A percentile compares a stretch with the other conserved stretches of the same genome.
Conservation (phyloP, 768 basidiomycete genomes). For the Postia placenta region DNA sequence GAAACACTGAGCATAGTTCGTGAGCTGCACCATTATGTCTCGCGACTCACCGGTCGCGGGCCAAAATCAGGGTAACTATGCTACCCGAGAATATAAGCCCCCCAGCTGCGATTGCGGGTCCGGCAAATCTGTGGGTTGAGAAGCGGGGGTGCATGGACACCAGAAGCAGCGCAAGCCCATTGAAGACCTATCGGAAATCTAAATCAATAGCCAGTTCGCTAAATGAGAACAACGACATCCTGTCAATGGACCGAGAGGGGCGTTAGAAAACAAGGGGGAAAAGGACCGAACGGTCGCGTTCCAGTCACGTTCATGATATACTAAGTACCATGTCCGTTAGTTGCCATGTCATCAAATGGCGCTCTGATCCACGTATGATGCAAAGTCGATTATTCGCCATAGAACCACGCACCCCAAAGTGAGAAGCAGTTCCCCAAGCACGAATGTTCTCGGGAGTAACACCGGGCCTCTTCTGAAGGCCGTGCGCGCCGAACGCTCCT, state of each 20-base stretch:
- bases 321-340: background rate
- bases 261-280: background rate
- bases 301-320: too few species aligned
- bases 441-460: slow-evolving; percentile 46
- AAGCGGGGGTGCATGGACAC: slow-evolving; percentile 62
- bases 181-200: slow-evolving; percentile 57
- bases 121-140: slow-evolving; percentile 54
- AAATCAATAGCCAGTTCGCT: too few species aligned
- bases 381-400: background rate
- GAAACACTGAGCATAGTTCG: too few species aligned
- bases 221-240: too few species aligned
- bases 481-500: slow-evolving; percentile 70
- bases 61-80: slow-evolving; percentile 50
- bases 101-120: slow-evolving; percentile 58
- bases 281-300: too few species aligned
- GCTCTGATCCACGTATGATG: background rate
- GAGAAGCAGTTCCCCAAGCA: slow-evolving; percentile 58
- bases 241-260: too few species aligned
- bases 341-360: background rate
- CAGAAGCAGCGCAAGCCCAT: slow-evolving; percentile 60
- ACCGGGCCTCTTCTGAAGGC: slow-evolving; percentile 39
- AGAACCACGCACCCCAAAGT: slow-evolving; percentile 47
- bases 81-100: slow-evolving; percentile 56
- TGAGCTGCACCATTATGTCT: background rate
- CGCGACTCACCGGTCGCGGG: slow-evolving; percentile 33